phyloP scores from a whole-genome alignment of 2,329 filamentous ascomycete genomes.

The Colletotrichum sp. region DNA sequence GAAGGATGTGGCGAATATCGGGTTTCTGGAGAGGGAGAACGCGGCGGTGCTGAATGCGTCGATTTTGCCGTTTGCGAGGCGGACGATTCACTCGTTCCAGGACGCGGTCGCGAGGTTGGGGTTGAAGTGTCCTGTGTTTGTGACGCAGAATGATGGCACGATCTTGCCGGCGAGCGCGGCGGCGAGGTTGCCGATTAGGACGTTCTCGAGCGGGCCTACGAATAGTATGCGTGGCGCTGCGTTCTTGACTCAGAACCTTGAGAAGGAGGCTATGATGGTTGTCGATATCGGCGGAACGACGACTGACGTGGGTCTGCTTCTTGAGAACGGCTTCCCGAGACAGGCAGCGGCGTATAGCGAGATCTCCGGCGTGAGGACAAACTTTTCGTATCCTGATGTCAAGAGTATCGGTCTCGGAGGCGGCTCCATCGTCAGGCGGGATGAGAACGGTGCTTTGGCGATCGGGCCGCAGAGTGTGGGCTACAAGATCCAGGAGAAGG shows the following conservation, averaged over 20 bases:
- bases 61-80: conserved; percentile 60
- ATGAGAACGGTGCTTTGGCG: not conserved
- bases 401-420: conserved; percentile 31
- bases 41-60: conserved; percentile 68
- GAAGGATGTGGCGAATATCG: conserved; percentile 58
- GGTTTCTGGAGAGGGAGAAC: conserved; percentile 67
- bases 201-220: conserved; percentile 32
- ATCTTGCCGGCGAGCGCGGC: conserved; percentile 59
- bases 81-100: conserved; percentile 62
- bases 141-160: conserved; percentile 70
- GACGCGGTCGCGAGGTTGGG: conserved; percentile 54
- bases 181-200: conserved; percentile 52
- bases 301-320: conserved; percentile 56
- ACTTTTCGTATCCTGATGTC: conserved; percentile 63
- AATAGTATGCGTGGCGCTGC: not conserved
- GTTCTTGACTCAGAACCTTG: not conserved
- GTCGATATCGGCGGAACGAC: not conserved
- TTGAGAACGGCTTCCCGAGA: conserved; percentile 67
- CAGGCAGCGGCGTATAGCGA: conserved; percentile 68
- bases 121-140: conserved; percentile 59
- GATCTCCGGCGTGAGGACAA: conserved; percentile 67
- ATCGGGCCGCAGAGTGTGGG: not conserved
- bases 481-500: not conserved
- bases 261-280: not conserved
- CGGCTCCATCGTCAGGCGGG: not conserved